phyloP scores from a whole-genome alignment of 805 yeast species.

The Yarrowia sp. region DNA sequence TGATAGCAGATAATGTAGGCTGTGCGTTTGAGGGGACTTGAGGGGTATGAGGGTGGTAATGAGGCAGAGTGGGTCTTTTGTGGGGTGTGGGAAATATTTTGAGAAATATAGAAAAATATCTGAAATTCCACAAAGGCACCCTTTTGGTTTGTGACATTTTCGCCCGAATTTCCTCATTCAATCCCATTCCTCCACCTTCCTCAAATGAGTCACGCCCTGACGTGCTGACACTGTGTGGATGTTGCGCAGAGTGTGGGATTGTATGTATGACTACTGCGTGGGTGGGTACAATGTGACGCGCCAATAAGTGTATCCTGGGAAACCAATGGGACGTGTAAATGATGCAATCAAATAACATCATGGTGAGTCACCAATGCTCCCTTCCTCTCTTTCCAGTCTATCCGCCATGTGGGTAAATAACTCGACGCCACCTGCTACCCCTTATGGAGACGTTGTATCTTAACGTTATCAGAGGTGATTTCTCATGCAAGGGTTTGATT shows the following conservation, averaged over 20 bases:
- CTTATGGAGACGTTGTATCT: slow-evolving; percentile 9
- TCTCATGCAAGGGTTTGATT: slow-evolving; percentile 1
- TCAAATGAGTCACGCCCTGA: neutral
- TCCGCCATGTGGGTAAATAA: slow-evolving; percentile 1
- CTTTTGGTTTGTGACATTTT: too few relatives aligned
- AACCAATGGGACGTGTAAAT: neutral
- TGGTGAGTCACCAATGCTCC: neutral
- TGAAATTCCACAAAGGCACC: too few relatives aligned
- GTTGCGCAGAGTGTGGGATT: too few relatives aligned
- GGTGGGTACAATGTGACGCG: too few relatives aligned
- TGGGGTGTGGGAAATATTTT: too few relatives aligned
- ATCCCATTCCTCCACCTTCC: neutral
- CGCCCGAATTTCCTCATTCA: neutral
- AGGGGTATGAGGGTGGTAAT: too few relatives aligned
- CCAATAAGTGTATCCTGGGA: too few relatives aligned
- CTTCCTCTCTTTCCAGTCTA: neutral
- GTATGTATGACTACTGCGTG: too few relatives aligned
- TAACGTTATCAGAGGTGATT: slow-evolving; percentile 2
- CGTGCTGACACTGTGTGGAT: too few relatives aligned
- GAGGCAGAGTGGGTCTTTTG: too few relatives aligned
- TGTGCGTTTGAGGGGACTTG: slow-evolving; percentile 10
- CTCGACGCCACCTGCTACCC: slow-evolving; percentile 10
- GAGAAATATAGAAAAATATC: too few relatives aligned
- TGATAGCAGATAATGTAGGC: slow-evolving; percentile 24
- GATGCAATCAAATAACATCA: neutral